These are phyloP conservation scores for Lablab purpureus DNA, from an alignment of 306 rosid species.

Conservation along the genomic window DNA sequence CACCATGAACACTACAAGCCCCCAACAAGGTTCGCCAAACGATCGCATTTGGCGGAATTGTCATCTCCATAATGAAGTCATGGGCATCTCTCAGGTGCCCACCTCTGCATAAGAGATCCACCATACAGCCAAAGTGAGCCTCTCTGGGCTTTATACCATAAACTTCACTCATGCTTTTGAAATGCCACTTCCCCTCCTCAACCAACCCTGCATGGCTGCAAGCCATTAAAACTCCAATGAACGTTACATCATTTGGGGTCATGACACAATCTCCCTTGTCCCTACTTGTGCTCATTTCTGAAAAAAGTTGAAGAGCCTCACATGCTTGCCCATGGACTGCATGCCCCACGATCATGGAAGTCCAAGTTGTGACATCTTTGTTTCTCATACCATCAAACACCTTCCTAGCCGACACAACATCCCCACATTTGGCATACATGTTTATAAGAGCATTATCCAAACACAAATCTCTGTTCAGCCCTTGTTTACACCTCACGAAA, in stretches of 20 bases:
- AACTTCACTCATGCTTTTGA: slow-evolving; percentile 62
- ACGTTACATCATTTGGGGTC: slow-evolving; percentile 62
- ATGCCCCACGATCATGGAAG: slow-evolving; percentile 74
- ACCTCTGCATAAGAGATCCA: slow-evolving; percentile 70
- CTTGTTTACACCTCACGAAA: slow-evolving; percentile 38
- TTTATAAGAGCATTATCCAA: slow-evolving; percentile 65
- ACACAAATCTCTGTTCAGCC: slow-evolving; percentile 50
- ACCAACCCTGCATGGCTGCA: slow-evolving; percentile 76
- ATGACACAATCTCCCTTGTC: slow-evolving; percentile 16
- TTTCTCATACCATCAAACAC: slow-evolving; percentile 57
- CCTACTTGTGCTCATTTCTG: slow-evolving; percentile 33
- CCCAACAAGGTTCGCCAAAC: slow-evolving; percentile 68
- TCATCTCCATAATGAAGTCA: slow-evolving; percentile 59
- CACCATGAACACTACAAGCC: slow-evolving; percentile 62
- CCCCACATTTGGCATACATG: slow-evolving; percentile 70
- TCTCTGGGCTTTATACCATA: slow-evolving; percentile 62
- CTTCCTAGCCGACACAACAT: slow-evolving; percentile 52
- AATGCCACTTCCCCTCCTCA: slow-evolving; percentile 67
- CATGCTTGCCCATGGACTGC: slow-evolving; percentile 63
- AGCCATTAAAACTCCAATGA: slow-evolving; percentile 75
- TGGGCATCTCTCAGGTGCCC: slow-evolving; percentile 60
- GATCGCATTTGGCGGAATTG: slow-evolving; percentile 49
- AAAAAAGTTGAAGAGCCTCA: slow-evolving; percentile 52
- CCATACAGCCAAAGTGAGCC: slow-evolving; percentile 72
- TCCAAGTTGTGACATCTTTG: slow-evolving; percentile 74